Evolutionary conservation across 2,329 filamentous ascomycete genomes (phyloP).

Genomic region (Talaromyces sp.): DNA sequence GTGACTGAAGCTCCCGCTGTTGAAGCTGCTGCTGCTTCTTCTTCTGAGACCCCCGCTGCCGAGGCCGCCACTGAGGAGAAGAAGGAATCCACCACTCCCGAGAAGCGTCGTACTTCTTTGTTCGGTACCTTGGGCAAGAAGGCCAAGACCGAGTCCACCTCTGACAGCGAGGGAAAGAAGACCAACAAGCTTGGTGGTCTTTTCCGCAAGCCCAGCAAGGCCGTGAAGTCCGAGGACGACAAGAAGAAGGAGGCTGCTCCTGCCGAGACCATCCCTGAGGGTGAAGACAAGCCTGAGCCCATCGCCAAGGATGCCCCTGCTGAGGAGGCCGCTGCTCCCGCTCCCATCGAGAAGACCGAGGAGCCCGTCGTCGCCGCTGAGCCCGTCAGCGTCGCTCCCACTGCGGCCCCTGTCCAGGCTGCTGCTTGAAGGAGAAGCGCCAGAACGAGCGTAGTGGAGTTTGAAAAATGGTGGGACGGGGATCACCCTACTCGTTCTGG

Average conservation of each 20-base stretch:
- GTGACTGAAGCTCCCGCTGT: slow-evolving; percentile 42
- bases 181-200: slow-evolving; percentile 47
- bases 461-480: slow-evolving; percentile 42
- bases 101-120: slow-evolving; percentile 50
- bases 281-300: slow-evolving; percentile 30
- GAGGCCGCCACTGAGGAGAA: slow-evolving; percentile 31
- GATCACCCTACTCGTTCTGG: slow-evolving; percentile 30
- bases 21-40: slow-evolving; percentile 29
- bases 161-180: slow-evolving; percentile 49
- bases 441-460: slow-evolving; percentile 35
- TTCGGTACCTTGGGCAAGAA: slow-evolving; percentile 56
- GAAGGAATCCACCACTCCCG: slow-evolving; percentile 25
- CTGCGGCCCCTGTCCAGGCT: slow-evolving; percentile 40
- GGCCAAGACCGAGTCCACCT: slow-evolving; percentile 48
- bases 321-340: slow-evolving; percentile 24
- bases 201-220: slow-evolving; percentile 50
- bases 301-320: slow-evolving; percentile 24
- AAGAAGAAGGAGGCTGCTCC: slow-evolving; percentile 32
- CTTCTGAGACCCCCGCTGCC: slow-evolving; percentile 20
- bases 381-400: slow-evolving; percentile 32
- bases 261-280: slow-evolving; percentile 24
- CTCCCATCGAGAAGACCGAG: slow-evolving; percentile 26
- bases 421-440: slow-evolving; percentile 39
- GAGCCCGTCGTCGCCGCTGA: slow-evolving; percentile 25
- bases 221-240: slow-evolving; percentile 43